Conservation (phyloP, 2,329 filamentous ascomycete genomes). For the Lachnellula hyalina region DNA sequence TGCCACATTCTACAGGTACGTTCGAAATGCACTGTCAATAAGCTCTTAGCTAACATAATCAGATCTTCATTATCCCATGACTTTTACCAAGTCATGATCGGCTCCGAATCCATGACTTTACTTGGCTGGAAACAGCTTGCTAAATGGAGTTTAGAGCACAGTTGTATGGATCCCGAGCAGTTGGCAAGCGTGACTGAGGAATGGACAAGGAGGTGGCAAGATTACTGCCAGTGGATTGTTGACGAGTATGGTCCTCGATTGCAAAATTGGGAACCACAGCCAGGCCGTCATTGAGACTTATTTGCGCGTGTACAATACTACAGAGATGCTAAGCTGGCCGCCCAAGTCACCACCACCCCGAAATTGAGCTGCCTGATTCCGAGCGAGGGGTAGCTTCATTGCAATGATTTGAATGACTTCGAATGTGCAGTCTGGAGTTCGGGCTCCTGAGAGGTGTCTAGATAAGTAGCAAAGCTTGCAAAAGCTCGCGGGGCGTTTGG, state of each 20-base stretch:
- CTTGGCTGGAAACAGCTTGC: slow-evolving; percentile 66
- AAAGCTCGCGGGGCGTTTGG: neutral
- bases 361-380: neutral
- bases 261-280: slow-evolving; percentile 14
- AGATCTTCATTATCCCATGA: slow-evolving; percentile 70
- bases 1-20: slow-evolving; percentile 64
- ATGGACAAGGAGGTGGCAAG: slow-evolving; percentile 53
- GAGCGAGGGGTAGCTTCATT: too few species aligned
- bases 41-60: slow-evolving; percentile 10
- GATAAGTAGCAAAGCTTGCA: neutral
- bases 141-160: slow-evolving; percentile 58
- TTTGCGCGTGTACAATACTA: neutral
- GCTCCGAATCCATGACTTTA: slow-evolving; percentile 59
- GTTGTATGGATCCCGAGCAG: slow-evolving; percentile 45
- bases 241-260: slow-evolving; percentile 32
- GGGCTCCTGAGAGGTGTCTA: too few species aligned
- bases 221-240: slow-evolving; percentile 51
- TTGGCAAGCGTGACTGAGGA: slow-evolving; percentile 34
- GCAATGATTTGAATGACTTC: too few species aligned
- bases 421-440: neutral
- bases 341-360: neutral
- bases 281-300: neutral
- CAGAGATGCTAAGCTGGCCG: neutral
- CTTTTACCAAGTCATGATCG: slow-evolving; percentile 72
- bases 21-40: neutral